Evolutionary conservation across 768 basidiomycete species (phyloP).

Genomic region (Epithele typhae): DNA sequence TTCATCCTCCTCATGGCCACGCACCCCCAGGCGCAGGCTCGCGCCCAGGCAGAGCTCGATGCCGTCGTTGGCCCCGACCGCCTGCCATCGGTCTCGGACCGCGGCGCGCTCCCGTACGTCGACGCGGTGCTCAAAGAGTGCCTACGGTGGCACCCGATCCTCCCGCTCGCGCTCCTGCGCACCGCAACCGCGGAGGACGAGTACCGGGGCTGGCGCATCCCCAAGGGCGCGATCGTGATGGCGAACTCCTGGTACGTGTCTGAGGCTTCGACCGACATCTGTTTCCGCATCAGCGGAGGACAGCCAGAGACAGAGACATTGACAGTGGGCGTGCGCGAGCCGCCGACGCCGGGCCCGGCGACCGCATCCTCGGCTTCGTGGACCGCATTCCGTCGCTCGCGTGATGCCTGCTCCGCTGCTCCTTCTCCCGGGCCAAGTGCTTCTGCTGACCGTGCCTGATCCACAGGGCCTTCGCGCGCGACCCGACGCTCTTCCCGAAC

Average conservation of each 20-base stretch:
- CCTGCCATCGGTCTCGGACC: slow-evolving; percentile 11
- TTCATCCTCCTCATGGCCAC: slow-evolving; percentile 24
- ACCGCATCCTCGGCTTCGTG: too few species aligned
- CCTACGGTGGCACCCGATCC: slow-evolving; percentile 17
- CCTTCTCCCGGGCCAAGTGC: too few species aligned
- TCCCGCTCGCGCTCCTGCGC: slow-evolving; percentile 14
- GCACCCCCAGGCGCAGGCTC: slow-evolving; percentile 22
- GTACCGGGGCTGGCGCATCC: slow-evolving; percentile 26
- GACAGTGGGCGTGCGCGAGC: too few species aligned
- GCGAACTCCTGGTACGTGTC: slow-evolving; percentile 20
- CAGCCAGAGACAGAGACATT: too few species aligned
- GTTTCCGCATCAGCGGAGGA: too few species aligned
- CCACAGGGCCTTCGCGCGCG: slow-evolving; percentile 8
- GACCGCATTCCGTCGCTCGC: too few species aligned
- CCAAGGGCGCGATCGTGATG: slow-evolving; percentile 22
- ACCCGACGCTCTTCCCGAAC: slow-evolving; percentile 9
- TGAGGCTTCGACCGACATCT: too few species aligned
- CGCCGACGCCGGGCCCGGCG: too few species aligned
- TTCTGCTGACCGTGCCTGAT: slow-evolving; percentile 26
- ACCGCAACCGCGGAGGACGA: slow-evolving; percentile 20
- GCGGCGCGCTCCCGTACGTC: slow-evolving; percentile 17
- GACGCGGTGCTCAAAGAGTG: slow-evolving; percentile 20
- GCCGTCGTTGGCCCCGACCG: slow-evolving; percentile 10
- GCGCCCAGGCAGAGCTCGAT: slow-evolving; percentile 26
- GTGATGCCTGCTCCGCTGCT: too few species aligned